Conservation (phyloP, 441 rosid genomes). For the Jatropha multifida region DNA sequence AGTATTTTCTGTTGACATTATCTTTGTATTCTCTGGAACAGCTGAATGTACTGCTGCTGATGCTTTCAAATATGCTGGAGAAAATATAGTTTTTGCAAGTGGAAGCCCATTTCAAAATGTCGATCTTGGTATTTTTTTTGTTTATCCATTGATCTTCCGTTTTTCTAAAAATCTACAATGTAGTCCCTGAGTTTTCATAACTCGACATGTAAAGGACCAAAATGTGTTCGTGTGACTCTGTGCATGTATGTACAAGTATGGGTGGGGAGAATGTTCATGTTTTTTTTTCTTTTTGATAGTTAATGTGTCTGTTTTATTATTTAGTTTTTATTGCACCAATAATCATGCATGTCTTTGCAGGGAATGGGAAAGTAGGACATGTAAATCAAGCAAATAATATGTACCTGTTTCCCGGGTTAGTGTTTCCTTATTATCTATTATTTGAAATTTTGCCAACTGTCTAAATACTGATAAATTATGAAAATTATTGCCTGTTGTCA, state of each 20-base stretch:
- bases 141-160: background rate
- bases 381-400: slow-evolving; percentile 99
- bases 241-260: too few species aligned
- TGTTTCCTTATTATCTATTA: slow-evolving; percentile 18
- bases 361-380: slow-evolving; percentile 83
- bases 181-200: background rate
- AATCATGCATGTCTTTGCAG: slow-evolving; percentile 40
- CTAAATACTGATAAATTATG: slow-evolving; percentile 19
- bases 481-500: slow-evolving; percentile 32
- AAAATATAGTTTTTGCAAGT: slow-evolving; percentile 86
- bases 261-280: background rate
- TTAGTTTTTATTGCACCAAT: slow-evolving; percentile 16
- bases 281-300: background rate
- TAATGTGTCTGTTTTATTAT: background rate
- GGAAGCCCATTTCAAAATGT: slow-evolving; percentile 95
- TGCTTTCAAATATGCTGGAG: slow-evolving; percentile 94
- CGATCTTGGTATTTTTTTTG: slow-evolving; percentile 60
- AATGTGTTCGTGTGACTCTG: too few species aligned
- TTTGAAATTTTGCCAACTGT: background rate
- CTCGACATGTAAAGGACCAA: background rate
- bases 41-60: slow-evolving; percentile 97
- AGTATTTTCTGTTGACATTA: slow-evolving; percentile 23
- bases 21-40: slow-evolving; percentile 36
- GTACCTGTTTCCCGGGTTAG: slow-evolving; percentile 99
- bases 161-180: background rate